These are phyloP conservation scores for Gaertneriomyces sp. DNA, from an alignment of 192 early-diverging fungal genomes.

Conservation along the genomic window DNA sequence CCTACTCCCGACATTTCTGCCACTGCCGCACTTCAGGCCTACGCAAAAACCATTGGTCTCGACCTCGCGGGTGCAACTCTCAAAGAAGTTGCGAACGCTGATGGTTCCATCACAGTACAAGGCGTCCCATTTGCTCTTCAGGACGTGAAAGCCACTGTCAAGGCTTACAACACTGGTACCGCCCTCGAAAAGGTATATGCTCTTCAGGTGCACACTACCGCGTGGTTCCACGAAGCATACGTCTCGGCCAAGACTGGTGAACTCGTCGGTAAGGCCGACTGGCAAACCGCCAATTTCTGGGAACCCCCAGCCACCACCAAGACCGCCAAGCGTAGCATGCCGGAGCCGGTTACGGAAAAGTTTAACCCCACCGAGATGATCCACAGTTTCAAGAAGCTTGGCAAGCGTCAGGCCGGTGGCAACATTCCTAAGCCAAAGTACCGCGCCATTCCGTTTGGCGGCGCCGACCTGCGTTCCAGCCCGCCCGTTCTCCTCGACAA, in stretches of 20 bases:
- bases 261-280: constrained; percentile 20
- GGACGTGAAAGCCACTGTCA: constrained; percentile 14
- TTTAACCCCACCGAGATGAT: background rate
- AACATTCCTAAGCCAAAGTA: constrained; percentile 17
- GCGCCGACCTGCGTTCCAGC: constrained; percentile 1
- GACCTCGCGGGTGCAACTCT: background rate
- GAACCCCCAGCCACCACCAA: background rate
- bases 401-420: constrained; percentile 2
- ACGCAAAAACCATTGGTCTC: constrained; percentile 16
- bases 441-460: constrained; percentile 16
- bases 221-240: constrained; percentile 14
- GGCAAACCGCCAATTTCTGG: constrained; percentile 28
- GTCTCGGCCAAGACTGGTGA: constrained; percentile 12
- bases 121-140: constrained; percentile 13
- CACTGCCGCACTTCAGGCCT: constrained; percentile 12
- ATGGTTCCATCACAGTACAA: constrained; percentile 9
- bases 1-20: constrained; percentile 11
- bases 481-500: constrained; percentile 9
- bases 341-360: background rate
- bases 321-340: background rate
- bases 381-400: background rate
- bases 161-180: constrained; percentile 13
- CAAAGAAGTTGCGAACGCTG: background rate
- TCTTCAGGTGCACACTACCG: constrained; percentile 13
- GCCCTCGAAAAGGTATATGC: constrained; percentile 23